Evolutionary conservation across 2,329 filamentous ascomycete genomes (phyloP).

Genomic region (Eurotiales sp.): DNA sequence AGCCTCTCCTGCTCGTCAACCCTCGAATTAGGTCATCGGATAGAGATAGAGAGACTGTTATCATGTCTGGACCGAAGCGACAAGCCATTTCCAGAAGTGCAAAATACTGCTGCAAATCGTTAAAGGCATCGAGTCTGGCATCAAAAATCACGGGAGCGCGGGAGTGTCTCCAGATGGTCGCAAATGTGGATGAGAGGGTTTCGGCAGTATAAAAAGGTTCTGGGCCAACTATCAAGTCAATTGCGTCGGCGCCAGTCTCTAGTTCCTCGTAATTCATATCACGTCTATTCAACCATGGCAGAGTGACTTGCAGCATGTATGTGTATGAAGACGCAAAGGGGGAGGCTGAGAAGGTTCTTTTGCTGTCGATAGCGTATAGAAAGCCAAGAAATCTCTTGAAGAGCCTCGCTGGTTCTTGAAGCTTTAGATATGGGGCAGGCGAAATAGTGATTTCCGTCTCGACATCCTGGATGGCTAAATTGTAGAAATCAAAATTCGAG

Average conservation of each 20-base stretch:
- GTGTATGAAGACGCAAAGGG: background rate
- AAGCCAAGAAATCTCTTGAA: conserved; percentile 2
- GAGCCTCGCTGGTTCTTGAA: background rate
- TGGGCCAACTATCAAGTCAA: background rate
- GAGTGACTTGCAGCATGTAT: background rate
- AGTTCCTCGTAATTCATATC: background rate
- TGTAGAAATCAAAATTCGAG: conserved; percentile 23
- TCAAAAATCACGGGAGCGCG: conserved; percentile 5
- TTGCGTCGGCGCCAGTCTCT: conserved; percentile 3
- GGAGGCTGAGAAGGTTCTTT: background rate
- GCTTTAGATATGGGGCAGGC: background rate
- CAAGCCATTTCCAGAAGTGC: background rate
- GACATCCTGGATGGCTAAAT: conserved; percentile 1
- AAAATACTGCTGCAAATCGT: background rate
- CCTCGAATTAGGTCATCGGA: background rate
- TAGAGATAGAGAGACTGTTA: background rate
- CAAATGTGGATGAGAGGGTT: background rate
- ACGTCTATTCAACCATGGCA: background rate
- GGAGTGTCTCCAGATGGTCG: background rate
- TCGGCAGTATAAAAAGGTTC: background rate
- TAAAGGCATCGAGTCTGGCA: background rate
- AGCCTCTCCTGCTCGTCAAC: background rate
- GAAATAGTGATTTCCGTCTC: background rate
- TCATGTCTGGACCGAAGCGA: background rate
- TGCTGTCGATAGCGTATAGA: background rate